phyloP scores from a whole-genome alignment of 2,329 filamentous ascomycete genomes.

The Talaromyces rugulosus region DNA sequence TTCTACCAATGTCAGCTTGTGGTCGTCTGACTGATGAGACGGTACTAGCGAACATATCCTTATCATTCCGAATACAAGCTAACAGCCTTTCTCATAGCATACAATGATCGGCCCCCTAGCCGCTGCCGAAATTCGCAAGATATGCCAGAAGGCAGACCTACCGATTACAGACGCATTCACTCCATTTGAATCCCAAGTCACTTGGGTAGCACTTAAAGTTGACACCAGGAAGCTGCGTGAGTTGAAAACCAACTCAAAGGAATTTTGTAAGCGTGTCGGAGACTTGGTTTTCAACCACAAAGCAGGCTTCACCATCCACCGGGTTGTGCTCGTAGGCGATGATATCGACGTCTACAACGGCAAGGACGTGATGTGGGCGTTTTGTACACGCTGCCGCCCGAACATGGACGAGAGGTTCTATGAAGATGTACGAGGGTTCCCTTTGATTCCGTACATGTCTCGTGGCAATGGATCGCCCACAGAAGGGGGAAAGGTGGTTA shows the following conservation, averaged over 20 bases:
- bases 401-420: slow-evolving; percentile 42
- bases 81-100: slow-evolving; percentile 19
- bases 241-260: slow-evolving; percentile 46
- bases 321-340: slow-evolving; percentile 34
- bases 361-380: slow-evolving; percentile 49
- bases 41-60: slow-evolving; percentile 17
- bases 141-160: slow-evolving; percentile 34
- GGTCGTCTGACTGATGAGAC: slow-evolving; percentile 46
- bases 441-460: slow-evolving; percentile 46
- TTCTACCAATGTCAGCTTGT: slow-evolving; percentile 43
- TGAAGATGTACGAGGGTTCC: slow-evolving; percentile 43
- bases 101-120: slow-evolving; percentile 41
- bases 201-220: slow-evolving; percentile 51
- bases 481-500: slow-evolving; percentile 45
- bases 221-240: slow-evolving; percentile 54
- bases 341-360: slow-evolving; percentile 47
- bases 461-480: slow-evolving; percentile 33
- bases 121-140: slow-evolving; percentile 39
- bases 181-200: slow-evolving; percentile 46
- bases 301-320: slow-evolving; percentile 39
- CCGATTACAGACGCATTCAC: slow-evolving; percentile 44
- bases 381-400: slow-evolving; percentile 46
- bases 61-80: not conserved
- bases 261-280: slow-evolving; percentile 40
- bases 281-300: slow-evolving; percentile 42